Evolutionary conservation across 768 basidiomycete species (phyloP).

Genomic region (Chalciporus sphaerocephalus): DNA sequence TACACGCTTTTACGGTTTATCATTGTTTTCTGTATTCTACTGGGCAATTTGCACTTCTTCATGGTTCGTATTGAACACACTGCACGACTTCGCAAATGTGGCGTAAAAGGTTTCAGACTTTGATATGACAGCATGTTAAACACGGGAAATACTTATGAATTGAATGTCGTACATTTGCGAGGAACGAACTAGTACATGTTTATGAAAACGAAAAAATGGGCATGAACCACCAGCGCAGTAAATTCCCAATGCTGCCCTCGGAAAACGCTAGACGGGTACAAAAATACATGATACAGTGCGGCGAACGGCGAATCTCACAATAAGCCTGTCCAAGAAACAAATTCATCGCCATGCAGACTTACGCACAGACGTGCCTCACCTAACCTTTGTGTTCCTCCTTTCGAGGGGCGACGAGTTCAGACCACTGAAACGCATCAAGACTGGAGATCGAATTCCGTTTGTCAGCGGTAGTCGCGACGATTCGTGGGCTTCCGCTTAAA

Average conservation of each 20-base stretch:
- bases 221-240: background rate
- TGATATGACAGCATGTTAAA: too few species aligned
- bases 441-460: slow-evolving; percentile 30
- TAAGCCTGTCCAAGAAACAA: background rate
- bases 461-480: slow-evolving; percentile 28
- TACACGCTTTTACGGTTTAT: slow-evolving; percentile 18
- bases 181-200: slow-evolving; percentile 6
- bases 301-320: background rate
- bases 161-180: slow-evolving; percentile 5
- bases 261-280: slow-evolving; percentile 6
- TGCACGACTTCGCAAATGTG: too few species aligned
- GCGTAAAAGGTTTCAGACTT: background rate
- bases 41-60: slow-evolving; percentile 4
- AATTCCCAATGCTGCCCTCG: background rate
- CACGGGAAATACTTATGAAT: too few species aligned
- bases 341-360: background rate
- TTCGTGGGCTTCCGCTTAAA: slow-evolving; percentile 30
- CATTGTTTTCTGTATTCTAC: slow-evolving; percentile 11
- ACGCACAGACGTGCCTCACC: slow-evolving; percentile 3
- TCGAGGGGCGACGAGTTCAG: slow-evolving; percentile 29
- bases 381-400: slow-evolving; percentile 29
- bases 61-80: too few species aligned
- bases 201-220: background rate
- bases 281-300: background rate
- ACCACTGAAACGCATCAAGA: slow-evolving; percentile 32